Evolutionary conservation across 1,284 basidiomycete species (phyloP).

Genomic region (Neonothopanus nambi): DNA sequence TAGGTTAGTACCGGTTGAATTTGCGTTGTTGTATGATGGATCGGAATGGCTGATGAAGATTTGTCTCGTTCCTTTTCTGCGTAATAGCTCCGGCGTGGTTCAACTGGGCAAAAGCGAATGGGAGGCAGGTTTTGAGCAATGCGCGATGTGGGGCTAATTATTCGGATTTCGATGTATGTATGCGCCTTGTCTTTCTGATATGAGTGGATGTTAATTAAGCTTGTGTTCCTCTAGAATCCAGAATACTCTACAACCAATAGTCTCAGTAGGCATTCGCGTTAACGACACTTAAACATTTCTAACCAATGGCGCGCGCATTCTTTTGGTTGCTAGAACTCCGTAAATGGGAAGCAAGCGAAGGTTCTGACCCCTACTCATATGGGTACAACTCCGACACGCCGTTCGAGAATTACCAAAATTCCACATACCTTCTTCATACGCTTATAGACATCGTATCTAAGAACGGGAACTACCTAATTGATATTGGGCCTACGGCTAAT

Average conservation of each 20-base stretch:
- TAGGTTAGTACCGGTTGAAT: not conserved
- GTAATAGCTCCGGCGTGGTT: constrained; percentile 38
- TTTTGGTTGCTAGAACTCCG: too few species aligned
- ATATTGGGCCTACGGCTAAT: constrained; percentile 35
- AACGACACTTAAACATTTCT: constrained; percentile 15
- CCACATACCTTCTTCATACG: constrained; percentile 31
- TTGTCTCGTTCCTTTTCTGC: not conserved
- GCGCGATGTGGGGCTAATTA: constrained; percentile 31
- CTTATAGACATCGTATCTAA: constrained; percentile 37
- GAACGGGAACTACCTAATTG: constrained; percentile 35
- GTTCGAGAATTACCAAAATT: constrained; percentile 32
- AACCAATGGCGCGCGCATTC: not conserved
- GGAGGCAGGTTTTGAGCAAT: constrained; percentile 38
- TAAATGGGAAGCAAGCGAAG: constrained; percentile 41
- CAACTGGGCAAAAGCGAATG: constrained; percentile 29
- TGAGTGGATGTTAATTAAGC: not conserved
- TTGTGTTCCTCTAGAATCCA: constrained; percentile 6
- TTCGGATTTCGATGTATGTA: constrained; percentile 30
- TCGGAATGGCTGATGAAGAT: too few species aligned
- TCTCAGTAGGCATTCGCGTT: constrained; percentile 5
- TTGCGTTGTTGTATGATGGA: not conserved
- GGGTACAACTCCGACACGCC: constrained; percentile 23
- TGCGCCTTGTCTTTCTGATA: not conserved
- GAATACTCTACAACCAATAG: constrained; percentile 11
- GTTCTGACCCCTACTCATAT: constrained; percentile 27